These are phyloP conservation scores for Phialophora macrospora DNA, from an alignment of 2,329 filamentous ascomycete species.

Conservation along the genomic window DNA sequence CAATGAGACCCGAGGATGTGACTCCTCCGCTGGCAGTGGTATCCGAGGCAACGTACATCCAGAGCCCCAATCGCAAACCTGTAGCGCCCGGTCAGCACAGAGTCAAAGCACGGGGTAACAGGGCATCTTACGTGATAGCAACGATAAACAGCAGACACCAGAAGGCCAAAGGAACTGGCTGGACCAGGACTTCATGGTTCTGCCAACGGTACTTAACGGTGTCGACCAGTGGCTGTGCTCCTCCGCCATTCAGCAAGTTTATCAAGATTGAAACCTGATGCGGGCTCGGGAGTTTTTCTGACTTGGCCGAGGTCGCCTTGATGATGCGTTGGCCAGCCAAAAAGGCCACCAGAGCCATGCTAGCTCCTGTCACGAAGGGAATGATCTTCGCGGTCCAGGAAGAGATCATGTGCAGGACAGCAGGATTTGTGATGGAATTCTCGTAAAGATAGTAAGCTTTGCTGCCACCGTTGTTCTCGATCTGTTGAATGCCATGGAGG, in stretches of 20 bases:
- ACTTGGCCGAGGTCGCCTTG: slow-evolving; percentile 23
- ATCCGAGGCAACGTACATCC: not conserved
- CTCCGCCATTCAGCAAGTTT: slow-evolving; percentile 21
- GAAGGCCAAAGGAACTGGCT: slow-evolving; percentile 28
- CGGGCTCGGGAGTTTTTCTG: slow-evolving; percentile 22
- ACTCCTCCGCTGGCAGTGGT: not conserved
- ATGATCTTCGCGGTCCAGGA: slow-evolving; percentile 33
- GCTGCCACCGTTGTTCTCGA: slow-evolving; percentile 25
- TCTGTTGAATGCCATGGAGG: slow-evolving; percentile 15
- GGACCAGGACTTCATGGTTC: slow-evolving; percentile 21
- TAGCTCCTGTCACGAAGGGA: slow-evolving; percentile 30
- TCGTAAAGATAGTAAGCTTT: slow-evolving; percentile 30
- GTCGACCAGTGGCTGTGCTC: slow-evolving; percentile 20
- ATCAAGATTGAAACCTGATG: slow-evolving; percentile 30
- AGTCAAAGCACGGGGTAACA: not conserved
- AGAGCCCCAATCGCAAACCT: slow-evolving; percentile 23
- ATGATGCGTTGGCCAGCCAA: slow-evolving; percentile 34
- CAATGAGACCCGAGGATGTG: not conserved
- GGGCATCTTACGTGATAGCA: slow-evolving; percentile 22
- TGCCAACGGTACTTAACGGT: slow-evolving; percentile 22
- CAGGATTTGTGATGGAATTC: slow-evolving; percentile 28
- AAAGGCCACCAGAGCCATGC: slow-evolving; percentile 34
- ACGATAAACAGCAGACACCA: slow-evolving; percentile 23
- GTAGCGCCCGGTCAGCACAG: slow-evolving; percentile 5
- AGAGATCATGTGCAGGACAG: slow-evolving; percentile 30